Base-by-base conservation (phyloP, 371 early-diverging fungal species). In the Mortierella sp. region DNA sequence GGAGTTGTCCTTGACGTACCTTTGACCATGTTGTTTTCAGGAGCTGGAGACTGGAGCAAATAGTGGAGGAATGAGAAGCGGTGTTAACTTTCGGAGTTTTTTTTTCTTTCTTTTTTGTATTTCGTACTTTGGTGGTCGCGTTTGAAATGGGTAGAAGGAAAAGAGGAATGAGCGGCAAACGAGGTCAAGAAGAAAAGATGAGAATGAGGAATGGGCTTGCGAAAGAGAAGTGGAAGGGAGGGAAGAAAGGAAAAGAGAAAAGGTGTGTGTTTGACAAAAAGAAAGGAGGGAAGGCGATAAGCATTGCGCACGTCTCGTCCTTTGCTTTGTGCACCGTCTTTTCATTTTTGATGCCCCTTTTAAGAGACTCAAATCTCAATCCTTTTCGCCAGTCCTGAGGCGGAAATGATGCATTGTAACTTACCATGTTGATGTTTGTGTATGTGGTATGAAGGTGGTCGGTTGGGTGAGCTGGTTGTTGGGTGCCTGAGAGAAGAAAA, bases 1-100 rank as follows among this genome's bases (percentile, higher is more conserved):
- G 8, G 24, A 21, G 4, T 41, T n/a, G 72, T 51, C 38, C 18
- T 44, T 43, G 14, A 63, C 63, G 21, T 78, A 76, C 84, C 84
- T 79, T 85, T 85, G 46, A 81, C 85, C 76, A 78, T 81, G 56
- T 63, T 75, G 70, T 60, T 60, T 84, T 80, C 79, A 41, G 75
- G 77, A 74, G 74, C 70, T 60, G 78, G 83, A 68, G 79, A 78
- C 82, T 82, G 74, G 68, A 44, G 32, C 43, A 43, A n/a, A 56
- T 7, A 55, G 27, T 14, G 46, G 24, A 18, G 46, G 8, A n/a
- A 11, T 0, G 8, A 35, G 5, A 58, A 11, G 63, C 35, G 21
- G 65, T 65, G 65, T 65, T 35, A 65, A 35, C 41, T 35, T 60
- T 65, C 65, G 68, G 68, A 68, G 68, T 68, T 68, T 68, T 68